Evolutionary conservation across 2,329 filamentous ascomycete genomes (phyloP).

Genomic region (Fusarium sp.): DNA sequence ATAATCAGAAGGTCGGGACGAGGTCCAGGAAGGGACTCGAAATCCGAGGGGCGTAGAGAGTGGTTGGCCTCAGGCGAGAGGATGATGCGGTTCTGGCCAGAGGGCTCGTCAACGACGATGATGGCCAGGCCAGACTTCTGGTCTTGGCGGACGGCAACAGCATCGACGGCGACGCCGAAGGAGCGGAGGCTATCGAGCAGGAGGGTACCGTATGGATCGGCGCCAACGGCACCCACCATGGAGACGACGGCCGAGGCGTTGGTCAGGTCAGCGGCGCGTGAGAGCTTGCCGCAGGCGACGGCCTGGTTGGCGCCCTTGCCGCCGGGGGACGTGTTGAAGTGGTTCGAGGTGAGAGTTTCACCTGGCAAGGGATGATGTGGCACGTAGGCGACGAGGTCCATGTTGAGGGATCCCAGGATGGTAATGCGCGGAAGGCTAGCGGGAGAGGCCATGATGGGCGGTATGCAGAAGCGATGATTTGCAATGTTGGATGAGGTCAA

Average conservation of each 20-base stretch:
- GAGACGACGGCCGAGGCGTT: slow-evolving; percentile 61
- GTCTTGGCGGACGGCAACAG: slow-evolving; percentile 58
- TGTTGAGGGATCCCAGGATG: slow-evolving; percentile 93
- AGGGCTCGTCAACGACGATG: slow-evolving; percentile 79
- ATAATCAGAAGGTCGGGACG: slow-evolving; percentile 75
- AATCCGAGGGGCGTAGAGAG: slow-evolving; percentile 53
- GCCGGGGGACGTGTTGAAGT: slow-evolving; percentile 84
- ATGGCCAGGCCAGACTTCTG: slow-evolving; percentile 77
- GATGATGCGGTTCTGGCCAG: slow-evolving; percentile 82
- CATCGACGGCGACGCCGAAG: slow-evolving; percentile 71
- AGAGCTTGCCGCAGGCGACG: slow-evolving; percentile 86
- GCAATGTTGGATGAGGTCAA: slow-evolving; percentile 13
- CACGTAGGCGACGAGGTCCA: slow-evolving; percentile 91
- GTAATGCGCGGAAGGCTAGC: slow-evolving; percentile 67
- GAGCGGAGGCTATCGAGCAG: slow-evolving; percentile 68
- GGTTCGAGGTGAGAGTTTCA: slow-evolving; percentile 85
- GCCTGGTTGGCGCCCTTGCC: slow-evolving; percentile 98
- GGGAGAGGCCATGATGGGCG: slow-evolving; percentile 33
- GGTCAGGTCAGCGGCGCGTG: slow-evolving; percentile 60
- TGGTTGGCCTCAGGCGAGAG: slow-evolving; percentile 79
- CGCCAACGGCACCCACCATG: slow-evolving; percentile 81
- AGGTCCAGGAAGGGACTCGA: slow-evolving; percentile 48
- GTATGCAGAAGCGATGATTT: slow-evolving; percentile 4
- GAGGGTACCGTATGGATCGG: slow-evolving; percentile 72
- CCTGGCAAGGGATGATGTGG: slow-evolving; percentile 84